Conservation (phyloP, 2,329 filamentous ascomycete species). For the Calonectria multiphialidica region DNA sequence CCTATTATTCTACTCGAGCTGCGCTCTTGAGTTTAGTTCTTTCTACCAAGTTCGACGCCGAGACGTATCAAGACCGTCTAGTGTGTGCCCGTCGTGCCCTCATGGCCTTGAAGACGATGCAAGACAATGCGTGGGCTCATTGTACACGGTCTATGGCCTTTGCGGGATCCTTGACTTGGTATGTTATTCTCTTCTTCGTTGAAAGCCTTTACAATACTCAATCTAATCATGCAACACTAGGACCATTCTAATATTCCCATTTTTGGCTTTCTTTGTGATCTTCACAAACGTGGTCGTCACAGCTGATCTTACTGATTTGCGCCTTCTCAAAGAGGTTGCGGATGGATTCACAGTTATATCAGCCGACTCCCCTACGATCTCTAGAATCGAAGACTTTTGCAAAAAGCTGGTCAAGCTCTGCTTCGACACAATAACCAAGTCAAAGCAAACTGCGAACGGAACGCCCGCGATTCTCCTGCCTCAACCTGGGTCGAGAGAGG, state of each 20-base stretch:
- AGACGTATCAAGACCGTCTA: not conserved
- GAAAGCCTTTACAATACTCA: not conserved
- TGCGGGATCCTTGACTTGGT: slow-evolving; percentile 11
- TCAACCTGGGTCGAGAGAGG: not conserved
- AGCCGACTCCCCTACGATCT: not conserved
- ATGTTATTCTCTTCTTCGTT: not conserved
- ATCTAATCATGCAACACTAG: not conserved
- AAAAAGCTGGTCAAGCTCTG: slow-evolving; percentile 11
- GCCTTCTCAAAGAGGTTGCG: slow-evolving; percentile 2
- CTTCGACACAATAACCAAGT: slow-evolving; percentile 4
- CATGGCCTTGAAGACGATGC: slow-evolving; percentile 4
- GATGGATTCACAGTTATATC: slow-evolving; percentile 11
- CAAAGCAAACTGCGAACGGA: not conserved
- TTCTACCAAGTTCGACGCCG: not conserved
- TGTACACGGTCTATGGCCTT: slow-evolving; percentile 5
- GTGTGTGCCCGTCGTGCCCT: not conserved
- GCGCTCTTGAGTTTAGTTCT: not conserved
- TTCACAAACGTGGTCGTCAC: slow-evolving; percentile 12
- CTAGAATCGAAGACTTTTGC: slow-evolving; percentile 6
- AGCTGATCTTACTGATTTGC: not conserved
- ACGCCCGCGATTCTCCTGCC: not conserved
- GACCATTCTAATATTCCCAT: slow-evolving; percentile 8
- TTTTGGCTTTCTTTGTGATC: slow-evolving; percentile 9
- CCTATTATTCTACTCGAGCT: not conserved
- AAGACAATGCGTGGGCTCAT: slow-evolving; percentile 15